phyloP scores from a whole-genome alignment of 2,329 filamentous ascomycete species.

The Stagonosporopsis vannaccii region DNA sequence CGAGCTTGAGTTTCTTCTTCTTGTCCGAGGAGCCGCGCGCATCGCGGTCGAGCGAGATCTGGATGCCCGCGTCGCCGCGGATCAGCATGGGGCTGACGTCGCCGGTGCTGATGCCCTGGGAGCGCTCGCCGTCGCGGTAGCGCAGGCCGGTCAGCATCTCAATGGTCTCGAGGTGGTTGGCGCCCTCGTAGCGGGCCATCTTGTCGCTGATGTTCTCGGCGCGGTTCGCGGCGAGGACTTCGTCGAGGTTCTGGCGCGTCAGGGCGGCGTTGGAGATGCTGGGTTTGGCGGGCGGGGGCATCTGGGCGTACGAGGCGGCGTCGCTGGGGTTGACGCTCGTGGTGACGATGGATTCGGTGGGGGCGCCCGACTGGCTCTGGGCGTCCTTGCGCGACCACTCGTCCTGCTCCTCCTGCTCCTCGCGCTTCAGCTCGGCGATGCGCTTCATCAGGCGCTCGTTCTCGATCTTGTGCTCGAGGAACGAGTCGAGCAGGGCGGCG shows the following conservation, averaged over 20 bases:
- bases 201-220: conserved; percentile 83
- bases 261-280: conserved; percentile 70
- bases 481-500: conserved; percentile 84
- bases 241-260: conserved; percentile 82
- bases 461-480: conserved; percentile 95
- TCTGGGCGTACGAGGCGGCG: conserved; percentile 58
- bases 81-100: conserved; percentile 81
- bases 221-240: conserved; percentile 68
- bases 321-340: conserved; percentile 51
- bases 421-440: conserved; percentile 82
- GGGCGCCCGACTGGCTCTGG: conserved; percentile 30
- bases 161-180: conserved; percentile 80
- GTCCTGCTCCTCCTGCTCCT: conserved; percentile 82
- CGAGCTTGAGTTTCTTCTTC: conserved; percentile 82
- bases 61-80: conserved; percentile 84
- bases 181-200: conserved; percentile 81
- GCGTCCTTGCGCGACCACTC: conserved; percentile 68
- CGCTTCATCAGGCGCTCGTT: conserved; percentile 86
- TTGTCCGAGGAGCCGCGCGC: conserved; percentile 73
- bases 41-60: conserved; percentile 81
- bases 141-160: conserved; percentile 90
- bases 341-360: conserved; percentile 47
- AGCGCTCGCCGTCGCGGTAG: conserved; percentile 88
- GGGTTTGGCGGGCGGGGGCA: conserved; percentile 72
- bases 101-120: conserved; percentile 85